A percentile compares a stretch with the other conserved stretches of the same genome.
These are phyloP conservation scores for Helianthus annuus DNA, from an alignment of 129 eudicot species.

Conservation along the genomic window DNA sequence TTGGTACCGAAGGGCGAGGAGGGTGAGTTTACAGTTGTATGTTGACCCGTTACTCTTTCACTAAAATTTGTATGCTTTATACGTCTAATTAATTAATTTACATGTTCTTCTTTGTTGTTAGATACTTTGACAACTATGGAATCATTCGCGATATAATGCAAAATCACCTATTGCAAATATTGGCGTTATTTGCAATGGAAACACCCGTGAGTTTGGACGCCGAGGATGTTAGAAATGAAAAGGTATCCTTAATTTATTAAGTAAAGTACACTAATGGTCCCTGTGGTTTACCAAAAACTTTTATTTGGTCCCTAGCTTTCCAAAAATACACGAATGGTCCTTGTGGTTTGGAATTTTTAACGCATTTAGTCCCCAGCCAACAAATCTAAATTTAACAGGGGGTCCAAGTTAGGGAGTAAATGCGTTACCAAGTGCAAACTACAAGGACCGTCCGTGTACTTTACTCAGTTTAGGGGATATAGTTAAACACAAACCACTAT, in stretches of 20 bases:
- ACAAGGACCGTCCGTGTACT: too few species aligned
- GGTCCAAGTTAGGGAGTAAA: too few species aligned
- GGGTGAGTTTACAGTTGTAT: constrained; percentile 55
- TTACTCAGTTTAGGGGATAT: too few species aligned
- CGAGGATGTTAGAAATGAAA: constrained; percentile 87
- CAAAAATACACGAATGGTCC: too few species aligned
- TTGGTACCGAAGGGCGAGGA: constrained; percentile 94
- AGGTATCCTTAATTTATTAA: constrained; percentile 45
- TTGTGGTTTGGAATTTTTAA: too few species aligned
- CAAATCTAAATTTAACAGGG: too few species aligned
- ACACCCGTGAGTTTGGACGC: constrained; percentile 96
- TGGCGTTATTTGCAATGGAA: constrained; percentile 95
- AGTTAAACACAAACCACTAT: too few species aligned
- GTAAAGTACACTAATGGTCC: too few species aligned
- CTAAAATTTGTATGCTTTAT: not conserved
- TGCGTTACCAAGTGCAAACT: too few species aligned
- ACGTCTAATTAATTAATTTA: not conserved
- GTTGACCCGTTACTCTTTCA: not conserved
- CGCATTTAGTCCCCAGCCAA: too few species aligned
- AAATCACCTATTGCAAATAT: constrained; percentile 90
- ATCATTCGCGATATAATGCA: constrained; percentile 97
- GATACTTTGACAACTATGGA: constrained; percentile 91
- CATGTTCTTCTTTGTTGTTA: constrained; percentile 15
- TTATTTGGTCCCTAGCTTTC: too few species aligned
- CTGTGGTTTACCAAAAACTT: too few species aligned